phyloP scores from a whole-genome alignment of 2,329 filamentous ascomycete species.

The Colletotrichum shisoi region DNA sequence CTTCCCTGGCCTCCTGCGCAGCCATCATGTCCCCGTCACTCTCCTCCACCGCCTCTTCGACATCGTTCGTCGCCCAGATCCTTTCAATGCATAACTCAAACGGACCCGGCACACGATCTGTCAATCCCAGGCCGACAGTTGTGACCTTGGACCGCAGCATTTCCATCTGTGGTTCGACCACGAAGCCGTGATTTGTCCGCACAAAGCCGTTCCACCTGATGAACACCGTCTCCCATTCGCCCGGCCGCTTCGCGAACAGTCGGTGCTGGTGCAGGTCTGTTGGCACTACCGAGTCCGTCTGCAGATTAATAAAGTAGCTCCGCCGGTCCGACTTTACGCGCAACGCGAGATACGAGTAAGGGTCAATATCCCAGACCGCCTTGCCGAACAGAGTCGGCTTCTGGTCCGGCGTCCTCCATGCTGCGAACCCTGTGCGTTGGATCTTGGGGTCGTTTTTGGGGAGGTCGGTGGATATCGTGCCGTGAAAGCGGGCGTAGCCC shows the following conservation, averaged over 20 bases:
- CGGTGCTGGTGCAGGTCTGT: slow-evolving; percentile 97
- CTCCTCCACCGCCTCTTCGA: slow-evolving; percentile 42
- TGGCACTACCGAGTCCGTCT: slow-evolving; percentile 91
- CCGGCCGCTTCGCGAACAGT: slow-evolving; percentile 77
- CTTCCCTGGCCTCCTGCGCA: slow-evolving; percentile 25
- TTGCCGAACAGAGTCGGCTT: slow-evolving; percentile 84
- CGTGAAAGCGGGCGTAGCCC: slow-evolving; percentile 80
- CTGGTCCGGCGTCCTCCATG: slow-evolving; percentile 83
- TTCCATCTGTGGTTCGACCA: slow-evolving; percentile 91
- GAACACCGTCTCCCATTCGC: slow-evolving; percentile 94
- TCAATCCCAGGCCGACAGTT: slow-evolving; percentile 86
- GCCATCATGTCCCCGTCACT: slow-evolving; percentile 37
- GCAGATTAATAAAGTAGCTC: slow-evolving; percentile 93
- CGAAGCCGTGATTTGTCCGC: slow-evolving; percentile 88
- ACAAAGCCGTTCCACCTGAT: slow-evolving; percentile 94
- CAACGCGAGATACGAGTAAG: slow-evolving; percentile 85
- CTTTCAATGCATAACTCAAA: slow-evolving; percentile 86
- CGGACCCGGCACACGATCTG: slow-evolving; percentile 85
- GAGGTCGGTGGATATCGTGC: slow-evolving; percentile 84
- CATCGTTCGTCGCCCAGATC: slow-evolving; percentile 85
- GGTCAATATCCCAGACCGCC: slow-evolving; percentile 86
- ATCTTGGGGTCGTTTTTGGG: slow-evolving; percentile 77
- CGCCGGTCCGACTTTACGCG: slow-evolving; percentile 90
- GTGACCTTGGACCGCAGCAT: slow-evolving; percentile 85
- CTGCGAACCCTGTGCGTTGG: slow-evolving; percentile 84